Conservation (phyloP, 2,329 filamentous ascomycete species). For the Myriangium duriaei region DNA sequence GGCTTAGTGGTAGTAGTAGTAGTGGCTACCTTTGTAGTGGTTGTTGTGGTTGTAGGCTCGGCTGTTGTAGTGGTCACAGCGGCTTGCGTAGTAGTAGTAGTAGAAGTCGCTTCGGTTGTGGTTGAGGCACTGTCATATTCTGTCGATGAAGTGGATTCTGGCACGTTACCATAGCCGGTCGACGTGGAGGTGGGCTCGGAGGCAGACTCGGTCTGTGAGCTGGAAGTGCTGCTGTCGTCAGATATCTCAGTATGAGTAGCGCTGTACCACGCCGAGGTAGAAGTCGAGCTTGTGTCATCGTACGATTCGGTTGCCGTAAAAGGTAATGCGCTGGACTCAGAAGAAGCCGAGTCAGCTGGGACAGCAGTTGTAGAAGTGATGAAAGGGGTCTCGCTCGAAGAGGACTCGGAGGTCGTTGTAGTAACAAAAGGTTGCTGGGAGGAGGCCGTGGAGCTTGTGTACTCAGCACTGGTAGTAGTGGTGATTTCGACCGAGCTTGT, state of each 20-base stretch:
- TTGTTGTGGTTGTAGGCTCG: background rate
- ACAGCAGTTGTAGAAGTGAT: background rate
- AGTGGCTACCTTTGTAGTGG: background rate
- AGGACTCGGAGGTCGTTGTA: background rate
- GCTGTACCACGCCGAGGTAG: background rate
- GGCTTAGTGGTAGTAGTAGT: background rate
- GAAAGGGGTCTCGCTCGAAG: background rate
- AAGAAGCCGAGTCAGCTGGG: background rate
- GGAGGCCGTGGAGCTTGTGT: too few species aligned
- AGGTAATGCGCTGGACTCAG: background rate
- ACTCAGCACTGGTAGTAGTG: background rate
- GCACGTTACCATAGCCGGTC: background rate
- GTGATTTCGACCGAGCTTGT: too few species aligned
- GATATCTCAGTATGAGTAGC: background rate
- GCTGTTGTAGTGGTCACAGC: background rate
- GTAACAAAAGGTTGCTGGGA: background rate
- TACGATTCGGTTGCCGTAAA: background rate
- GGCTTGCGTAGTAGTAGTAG: background rate
- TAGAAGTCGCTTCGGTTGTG: background rate
- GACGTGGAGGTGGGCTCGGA: background rate
- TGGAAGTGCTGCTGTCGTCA: background rate
- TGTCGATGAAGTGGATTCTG: background rate
- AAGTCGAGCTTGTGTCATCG: background rate
- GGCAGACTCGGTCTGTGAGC: background rate
- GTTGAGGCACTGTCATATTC: background rate